Percentiles rank a stretch among this genome's conserved stretches.
phyloP scores from a whole-genome alignment of 1,284 basidiomycete genomes.

The Flammula alnicola region DNA sequence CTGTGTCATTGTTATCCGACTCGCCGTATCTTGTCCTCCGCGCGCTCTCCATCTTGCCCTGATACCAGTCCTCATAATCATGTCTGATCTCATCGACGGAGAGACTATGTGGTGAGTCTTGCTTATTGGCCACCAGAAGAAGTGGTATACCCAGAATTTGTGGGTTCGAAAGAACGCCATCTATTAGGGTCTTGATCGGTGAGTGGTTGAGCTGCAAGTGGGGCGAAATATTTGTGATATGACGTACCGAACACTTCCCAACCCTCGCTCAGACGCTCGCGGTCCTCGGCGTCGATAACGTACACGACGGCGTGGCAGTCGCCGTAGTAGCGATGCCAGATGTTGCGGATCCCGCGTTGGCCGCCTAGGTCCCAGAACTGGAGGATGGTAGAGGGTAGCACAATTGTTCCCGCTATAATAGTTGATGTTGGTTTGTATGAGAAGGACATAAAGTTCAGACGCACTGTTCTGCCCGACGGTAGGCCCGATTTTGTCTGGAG shows the following conservation, averaged over 20 bases:
- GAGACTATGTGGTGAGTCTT: slow-evolving; percentile 78
- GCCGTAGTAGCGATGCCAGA: slow-evolving; percentile 93
- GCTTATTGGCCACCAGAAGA: slow-evolving; percentile 91
- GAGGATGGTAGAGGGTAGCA: slow-evolving; percentile 87
- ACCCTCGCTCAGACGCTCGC: slow-evolving; percentile 83
- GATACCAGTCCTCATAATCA: slow-evolving; percentile 89
- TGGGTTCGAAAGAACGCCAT: slow-evolving; percentile 82
- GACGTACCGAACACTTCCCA: slow-evolving; percentile 93
- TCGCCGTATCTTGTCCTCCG: slow-evolving; percentile 56
- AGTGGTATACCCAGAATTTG: slow-evolving; percentile 88
- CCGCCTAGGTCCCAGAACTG: slow-evolving; percentile 96
- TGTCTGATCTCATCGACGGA: slow-evolving; percentile 89
- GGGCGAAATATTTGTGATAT: background rate
- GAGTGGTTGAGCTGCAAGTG: background rate
- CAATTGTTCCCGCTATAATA: slow-evolving; percentile 83
- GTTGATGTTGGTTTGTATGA: background rate
- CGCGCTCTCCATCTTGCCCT: slow-evolving; percentile 71
- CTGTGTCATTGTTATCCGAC: slow-evolving; percentile 43
- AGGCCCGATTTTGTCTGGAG: slow-evolving; percentile 89
- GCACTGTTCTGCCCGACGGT: slow-evolving; percentile 96
- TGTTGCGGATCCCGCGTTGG: slow-evolving; percentile 87
- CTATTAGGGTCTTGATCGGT: slow-evolving; percentile 47
- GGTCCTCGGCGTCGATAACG: slow-evolving; percentile 89
- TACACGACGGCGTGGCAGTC: slow-evolving; percentile 95
- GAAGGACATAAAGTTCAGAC: slow-evolving; percentile 9